Evolutionary conservation across 2,329 filamentous ascomycete genomes (phyloP).

Genomic region (Aspergillus fructus): DNA sequence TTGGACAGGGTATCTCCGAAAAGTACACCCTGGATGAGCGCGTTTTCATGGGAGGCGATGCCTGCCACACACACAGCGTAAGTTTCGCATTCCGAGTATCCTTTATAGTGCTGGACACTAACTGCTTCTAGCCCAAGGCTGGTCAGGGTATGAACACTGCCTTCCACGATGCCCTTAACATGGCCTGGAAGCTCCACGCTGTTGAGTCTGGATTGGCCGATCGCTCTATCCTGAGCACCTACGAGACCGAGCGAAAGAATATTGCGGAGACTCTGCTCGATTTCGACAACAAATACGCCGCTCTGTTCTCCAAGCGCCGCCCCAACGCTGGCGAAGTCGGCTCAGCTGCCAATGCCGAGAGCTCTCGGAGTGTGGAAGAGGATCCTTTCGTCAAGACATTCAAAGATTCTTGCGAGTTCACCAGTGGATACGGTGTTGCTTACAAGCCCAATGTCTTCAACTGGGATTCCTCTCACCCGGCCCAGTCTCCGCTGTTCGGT

Average conservation of each 20-base stretch:
- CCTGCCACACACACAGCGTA: conserved; percentile 61
- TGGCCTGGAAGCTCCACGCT: conserved; percentile 94
- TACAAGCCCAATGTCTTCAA: conserved; percentile 82
- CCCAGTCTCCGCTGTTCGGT: conserved; percentile 68
- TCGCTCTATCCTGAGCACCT: conserved; percentile 74
- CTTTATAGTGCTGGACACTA: conserved; percentile 1
- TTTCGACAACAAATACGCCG: conserved; percentile 88
- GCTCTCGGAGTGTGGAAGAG: conserved; percentile 30
- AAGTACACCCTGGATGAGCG: conserved; percentile 64
- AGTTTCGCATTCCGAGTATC: conserved; percentile 11
- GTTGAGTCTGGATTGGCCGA: conserved; percentile 81
- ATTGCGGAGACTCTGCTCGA: conserved; percentile 80
- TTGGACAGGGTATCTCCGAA: conserved; percentile 65
- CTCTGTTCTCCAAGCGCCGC: conserved; percentile 78
- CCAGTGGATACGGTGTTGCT: conserved; percentile 84
- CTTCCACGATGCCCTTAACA: conserved; percentile 69
- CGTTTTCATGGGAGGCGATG: conserved; percentile 66
- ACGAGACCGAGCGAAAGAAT: conserved; percentile 80
- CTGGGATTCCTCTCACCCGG: conserved; percentile 73
- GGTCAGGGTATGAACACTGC: conserved; percentile 65
- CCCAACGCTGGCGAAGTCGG: conserved; percentile 72
- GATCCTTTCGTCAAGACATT: conserved; percentile 87
- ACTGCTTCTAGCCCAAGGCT: conserved; percentile 53
- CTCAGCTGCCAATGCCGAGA: conserved; percentile 54
- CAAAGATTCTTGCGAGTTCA: conserved; percentile 89